A percentile compares a stretch with the other conserved stretches of the same genome.
Evolutionary conservation across 2,329 filamentous ascomycete species (phyloP).

Genomic region (Fusarium sublunatum): DNA sequence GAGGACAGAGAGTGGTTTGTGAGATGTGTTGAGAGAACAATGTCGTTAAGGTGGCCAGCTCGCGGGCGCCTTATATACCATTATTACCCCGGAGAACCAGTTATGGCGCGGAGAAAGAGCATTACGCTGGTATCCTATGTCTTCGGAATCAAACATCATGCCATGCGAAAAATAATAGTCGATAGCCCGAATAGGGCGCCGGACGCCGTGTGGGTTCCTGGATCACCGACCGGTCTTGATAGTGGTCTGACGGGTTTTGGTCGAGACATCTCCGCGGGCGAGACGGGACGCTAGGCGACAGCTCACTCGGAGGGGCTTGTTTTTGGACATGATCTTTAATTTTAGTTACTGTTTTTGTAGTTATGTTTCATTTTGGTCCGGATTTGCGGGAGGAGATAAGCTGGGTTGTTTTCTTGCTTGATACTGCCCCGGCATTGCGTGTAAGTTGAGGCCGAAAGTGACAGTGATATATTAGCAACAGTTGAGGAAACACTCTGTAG

Average conservation of each 20-base stretch:
- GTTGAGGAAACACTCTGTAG: background rate
- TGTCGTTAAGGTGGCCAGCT: slow-evolving; percentile 8
- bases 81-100: slow-evolving; percentile 28
- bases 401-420: slow-evolving; percentile 3
- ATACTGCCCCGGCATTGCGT: slow-evolving; percentile 12
- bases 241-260: slow-evolving; percentile 42
- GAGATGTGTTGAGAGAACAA: slow-evolving; percentile 7
- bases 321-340: slow-evolving; percentile 12
- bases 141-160: slow-evolving; percentile 18
- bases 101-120: slow-evolving; percentile 38
- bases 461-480: background rate
- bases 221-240: slow-evolving; percentile 31
- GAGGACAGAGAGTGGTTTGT: too few species aligned
- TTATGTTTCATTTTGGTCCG: slow-evolving; percentile 19
- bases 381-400: slow-evolving; percentile 10
- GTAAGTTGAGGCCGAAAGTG: too few species aligned
- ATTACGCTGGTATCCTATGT: slow-evolving; percentile 27
- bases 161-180: slow-evolving; percentile 27
- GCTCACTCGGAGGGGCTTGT: slow-evolving; percentile 4
- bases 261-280: slow-evolving; percentile 43
- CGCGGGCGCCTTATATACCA: slow-evolving; percentile 32
- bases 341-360: slow-evolving; percentile 9
- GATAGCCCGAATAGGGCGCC: slow-evolving; percentile 14
- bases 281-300: slow-evolving; percentile 1
- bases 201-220: slow-evolving; percentile 30